phyloP scores from a whole-genome alignment of 352 stramenopile species.

The Phytophthora podocarpi region DNA sequence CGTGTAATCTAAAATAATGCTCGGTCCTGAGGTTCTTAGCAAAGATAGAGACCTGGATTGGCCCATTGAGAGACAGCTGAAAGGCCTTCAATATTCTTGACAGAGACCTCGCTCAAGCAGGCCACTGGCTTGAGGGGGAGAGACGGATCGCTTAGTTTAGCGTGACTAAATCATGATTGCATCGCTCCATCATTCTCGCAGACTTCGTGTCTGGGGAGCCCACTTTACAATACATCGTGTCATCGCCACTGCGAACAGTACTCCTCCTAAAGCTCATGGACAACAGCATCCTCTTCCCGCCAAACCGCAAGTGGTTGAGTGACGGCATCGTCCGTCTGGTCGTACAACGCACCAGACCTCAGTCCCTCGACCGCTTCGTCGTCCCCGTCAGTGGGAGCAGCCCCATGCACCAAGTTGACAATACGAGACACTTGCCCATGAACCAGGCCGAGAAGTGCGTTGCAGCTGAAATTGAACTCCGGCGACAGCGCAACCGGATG shows the following conservation, averaged over 20 bases:
- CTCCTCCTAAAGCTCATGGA: background rate
- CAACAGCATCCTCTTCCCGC: background rate
- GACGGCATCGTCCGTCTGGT: constrained; percentile 7
- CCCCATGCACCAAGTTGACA: constrained; percentile 5
- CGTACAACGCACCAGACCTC: constrained; percentile 2
- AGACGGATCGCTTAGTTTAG: too few relatives aligned
- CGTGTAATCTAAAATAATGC: too few relatives aligned
- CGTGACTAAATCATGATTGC: too few relatives aligned
- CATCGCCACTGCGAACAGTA: background rate
- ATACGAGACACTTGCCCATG: constrained; percentile 1
- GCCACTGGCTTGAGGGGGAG: too few relatives aligned
- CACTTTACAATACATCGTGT: too few relatives aligned
- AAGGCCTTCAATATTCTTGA: too few relatives aligned
- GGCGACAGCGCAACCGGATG: constrained; percentile 11
- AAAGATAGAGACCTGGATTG: too few relatives aligned
- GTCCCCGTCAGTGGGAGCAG: constrained; percentile 1
- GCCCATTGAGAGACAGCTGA: too few relatives aligned
- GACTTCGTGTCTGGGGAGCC: too few relatives aligned
- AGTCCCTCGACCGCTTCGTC: constrained; percentile 3
- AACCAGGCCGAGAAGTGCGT: background rate
- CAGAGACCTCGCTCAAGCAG: too few relatives aligned
- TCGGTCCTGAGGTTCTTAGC: too few relatives aligned
- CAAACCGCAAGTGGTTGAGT: constrained; percentile 1
- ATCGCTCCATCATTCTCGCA: too few relatives aligned
- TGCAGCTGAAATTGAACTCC: constrained; percentile 12